Evolutionary conservation across 768 basidiomycete species (phyloP).

Genomic region (Crucibulum laeve): DNA sequence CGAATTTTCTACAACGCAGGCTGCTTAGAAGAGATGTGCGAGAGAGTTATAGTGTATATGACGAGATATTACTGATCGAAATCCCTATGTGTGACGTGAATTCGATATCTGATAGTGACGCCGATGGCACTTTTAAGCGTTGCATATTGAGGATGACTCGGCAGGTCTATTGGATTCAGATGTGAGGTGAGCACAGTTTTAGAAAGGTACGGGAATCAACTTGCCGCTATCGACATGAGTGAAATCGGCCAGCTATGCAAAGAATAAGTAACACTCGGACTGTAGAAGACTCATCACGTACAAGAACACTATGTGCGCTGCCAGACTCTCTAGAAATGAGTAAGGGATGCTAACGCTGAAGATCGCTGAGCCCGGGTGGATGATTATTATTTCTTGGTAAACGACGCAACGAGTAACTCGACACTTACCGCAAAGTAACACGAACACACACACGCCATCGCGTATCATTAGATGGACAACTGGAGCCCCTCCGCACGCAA

Average conservation of each 20-base stretch:
- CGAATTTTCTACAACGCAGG: too few species aligned
- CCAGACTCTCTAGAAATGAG: background rate
- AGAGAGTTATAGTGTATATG: background rate
- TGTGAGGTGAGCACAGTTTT: too few species aligned
- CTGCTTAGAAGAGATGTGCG: background rate
- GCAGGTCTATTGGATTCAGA: conserved; percentile 1
- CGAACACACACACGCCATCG: conserved; percentile 3
- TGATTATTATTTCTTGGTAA: too few species aligned
- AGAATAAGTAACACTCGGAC: background rate
- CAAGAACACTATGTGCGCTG: conserved; percentile 2
- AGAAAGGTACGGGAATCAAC: background rate
- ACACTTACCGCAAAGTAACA: background rate
- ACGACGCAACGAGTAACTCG: too few species aligned
- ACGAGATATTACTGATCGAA: background rate
- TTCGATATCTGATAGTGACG: background rate
- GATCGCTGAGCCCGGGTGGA: conserved; percentile 2
- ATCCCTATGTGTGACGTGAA: background rate
- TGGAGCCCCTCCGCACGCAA: background rate
- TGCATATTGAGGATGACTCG: conserved; percentile 4
- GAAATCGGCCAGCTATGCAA: conserved; percentile 3
- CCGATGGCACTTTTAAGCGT: background rate
- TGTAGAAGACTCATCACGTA: background rate
- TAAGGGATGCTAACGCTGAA: background rate
- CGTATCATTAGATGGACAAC: conserved; percentile 1
- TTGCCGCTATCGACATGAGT: conserved; percentile 3